Evolutionary conservation across 2,329 filamentous ascomycete genomes (phyloP).

Genomic region (Pyrenophora teres): DNA sequence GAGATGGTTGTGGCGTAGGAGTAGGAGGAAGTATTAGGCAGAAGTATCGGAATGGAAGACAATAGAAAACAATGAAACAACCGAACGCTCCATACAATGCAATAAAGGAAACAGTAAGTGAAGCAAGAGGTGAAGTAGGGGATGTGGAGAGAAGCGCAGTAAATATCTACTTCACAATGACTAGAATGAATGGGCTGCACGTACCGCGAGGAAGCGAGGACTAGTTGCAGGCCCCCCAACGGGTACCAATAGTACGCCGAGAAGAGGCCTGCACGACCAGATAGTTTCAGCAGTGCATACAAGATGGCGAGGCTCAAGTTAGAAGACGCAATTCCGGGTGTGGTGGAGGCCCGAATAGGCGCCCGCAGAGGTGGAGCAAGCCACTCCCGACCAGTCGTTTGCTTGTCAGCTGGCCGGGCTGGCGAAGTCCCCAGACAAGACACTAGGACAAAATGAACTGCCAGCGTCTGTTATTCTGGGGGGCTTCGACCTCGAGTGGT

Average conservation of each 20-base stretch:
- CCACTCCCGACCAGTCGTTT: slow-evolving; percentile 47
- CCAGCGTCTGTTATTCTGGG: slow-evolving; percentile 38
- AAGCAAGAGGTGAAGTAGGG: slow-evolving; percentile 24
- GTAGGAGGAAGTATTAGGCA: slow-evolving; percentile 21
- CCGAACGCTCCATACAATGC: slow-evolving; percentile 45
- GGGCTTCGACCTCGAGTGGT: slow-evolving; percentile 36
- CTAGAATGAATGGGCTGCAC: slow-evolving; percentile 37
- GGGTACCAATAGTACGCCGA: slow-evolving; percentile 47
- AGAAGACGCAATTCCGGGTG: slow-evolving; percentile 41
- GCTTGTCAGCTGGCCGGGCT: slow-evolving; percentile 41
- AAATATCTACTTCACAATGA: slow-evolving; percentile 37
- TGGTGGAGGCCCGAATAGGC: slow-evolving; percentile 46
- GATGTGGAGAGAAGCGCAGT: slow-evolving; percentile 18
- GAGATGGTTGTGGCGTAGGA: slow-evolving; percentile 27
- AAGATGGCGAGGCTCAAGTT: slow-evolving; percentile 51
- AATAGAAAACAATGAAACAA: slow-evolving; percentile 30
- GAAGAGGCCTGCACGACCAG: slow-evolving; percentile 44
- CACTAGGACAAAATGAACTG: slow-evolving; percentile 32
- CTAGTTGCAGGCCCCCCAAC: slow-evolving; percentile 41
- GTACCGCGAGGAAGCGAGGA: slow-evolving; percentile 50
- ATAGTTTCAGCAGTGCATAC: slow-evolving; percentile 50
- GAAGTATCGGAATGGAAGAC: slow-evolving; percentile 14
- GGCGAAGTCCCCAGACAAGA: slow-evolving; percentile 42
- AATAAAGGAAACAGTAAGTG: slow-evolving; percentile 38
- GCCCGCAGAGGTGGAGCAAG: slow-evolving; percentile 42